These are phyloP conservation scores for Rostrohypoxylon terebratum DNA, from an alignment of 495 filamentous ascomycete genomes.

Conservation along the genomic window DNA sequence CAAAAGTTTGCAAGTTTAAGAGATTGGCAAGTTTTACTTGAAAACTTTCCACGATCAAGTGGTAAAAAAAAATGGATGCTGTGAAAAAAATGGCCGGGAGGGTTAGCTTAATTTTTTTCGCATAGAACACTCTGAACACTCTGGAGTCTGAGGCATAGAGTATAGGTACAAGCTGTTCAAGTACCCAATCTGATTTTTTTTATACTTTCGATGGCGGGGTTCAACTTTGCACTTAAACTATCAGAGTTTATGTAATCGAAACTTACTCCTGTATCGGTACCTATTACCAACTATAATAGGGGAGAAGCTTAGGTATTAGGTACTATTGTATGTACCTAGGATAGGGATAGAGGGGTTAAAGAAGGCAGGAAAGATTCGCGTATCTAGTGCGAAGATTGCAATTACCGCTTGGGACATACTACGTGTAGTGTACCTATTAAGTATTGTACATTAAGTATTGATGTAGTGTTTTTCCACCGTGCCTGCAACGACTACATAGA, in stretches of 20 bases:
- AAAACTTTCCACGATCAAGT: slow-evolving; percentile 40
- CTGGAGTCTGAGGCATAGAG: slow-evolving; percentile 13
- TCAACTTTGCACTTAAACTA: neutral
- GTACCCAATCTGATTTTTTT: slow-evolving; percentile 30
- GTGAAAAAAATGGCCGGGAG: slow-evolving; percentile 42
- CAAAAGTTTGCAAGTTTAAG: slow-evolving; percentile 32
- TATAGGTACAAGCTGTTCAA: slow-evolving; percentile 20
- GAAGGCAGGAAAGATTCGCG: neutral
- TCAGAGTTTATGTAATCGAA: neutral
- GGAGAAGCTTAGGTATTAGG: no score
- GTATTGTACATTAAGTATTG: no score
- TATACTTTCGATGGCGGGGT: slow-evolving; percentile 31
- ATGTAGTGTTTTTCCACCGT: neutral
- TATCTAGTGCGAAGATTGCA: neutral
- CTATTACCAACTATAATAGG: no score
- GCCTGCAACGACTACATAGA: neutral
- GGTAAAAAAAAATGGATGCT: slow-evolving; percentile 39
- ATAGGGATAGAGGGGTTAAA: neutral
- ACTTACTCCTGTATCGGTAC: slow-evolving; percentile 1
- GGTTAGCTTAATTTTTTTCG: slow-evolving; percentile 43
- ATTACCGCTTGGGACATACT: neutral
- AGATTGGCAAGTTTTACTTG: slow-evolving; percentile 35
- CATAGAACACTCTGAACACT: slow-evolving; percentile 27
- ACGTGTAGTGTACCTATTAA: no score
- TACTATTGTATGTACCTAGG: neutral